phyloP scores from a whole-genome alignment of 2,329 filamentous ascomycete species.

The Aspergillus fischeri region DNA sequence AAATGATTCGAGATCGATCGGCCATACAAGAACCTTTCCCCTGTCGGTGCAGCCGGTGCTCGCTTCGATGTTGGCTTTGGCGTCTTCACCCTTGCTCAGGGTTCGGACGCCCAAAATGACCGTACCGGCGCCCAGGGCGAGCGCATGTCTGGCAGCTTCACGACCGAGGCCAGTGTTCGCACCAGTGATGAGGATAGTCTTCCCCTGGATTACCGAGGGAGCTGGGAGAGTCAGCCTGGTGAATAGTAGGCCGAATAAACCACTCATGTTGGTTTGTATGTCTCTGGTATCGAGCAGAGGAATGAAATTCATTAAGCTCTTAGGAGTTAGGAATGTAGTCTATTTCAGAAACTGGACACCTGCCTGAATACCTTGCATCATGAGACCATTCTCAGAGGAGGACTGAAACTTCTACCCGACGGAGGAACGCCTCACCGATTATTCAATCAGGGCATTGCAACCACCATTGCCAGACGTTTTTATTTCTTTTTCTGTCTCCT shows the following conservation, averaged over 20 bases:
- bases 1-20: slow-evolving; percentile 41
- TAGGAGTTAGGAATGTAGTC: no score
- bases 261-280: not conserved
- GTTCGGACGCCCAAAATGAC: slow-evolving; percentile 46
- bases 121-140: slow-evolving; percentile 35
- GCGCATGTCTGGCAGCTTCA: slow-evolving; percentile 46
- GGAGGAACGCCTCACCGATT: no score
- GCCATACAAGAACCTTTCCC: slow-evolving; percentile 43
- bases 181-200: slow-evolving; percentile 10
- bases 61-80: slow-evolving; percentile 38
- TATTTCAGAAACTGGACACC: no score
- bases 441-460: no score
- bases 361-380: no score
- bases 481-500: not conserved
- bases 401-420: no score
- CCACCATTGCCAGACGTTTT: not conserved
- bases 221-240: not conserved
- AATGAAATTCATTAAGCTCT: no score
- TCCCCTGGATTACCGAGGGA: not conserved
- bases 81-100: slow-evolving; percentile 41
- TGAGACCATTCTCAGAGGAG: no score
- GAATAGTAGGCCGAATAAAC: not conserved
- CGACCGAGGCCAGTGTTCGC: slow-evolving; percentile 34
- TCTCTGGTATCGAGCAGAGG: no score
- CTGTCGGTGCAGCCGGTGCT: slow-evolving; percentile 14